Evolutionary conservation across 2,329 filamentous ascomycete species (phyloP), one percentile per base, ranked within the genome.

Genomic region (Elsinoe arachidis): DNA sequence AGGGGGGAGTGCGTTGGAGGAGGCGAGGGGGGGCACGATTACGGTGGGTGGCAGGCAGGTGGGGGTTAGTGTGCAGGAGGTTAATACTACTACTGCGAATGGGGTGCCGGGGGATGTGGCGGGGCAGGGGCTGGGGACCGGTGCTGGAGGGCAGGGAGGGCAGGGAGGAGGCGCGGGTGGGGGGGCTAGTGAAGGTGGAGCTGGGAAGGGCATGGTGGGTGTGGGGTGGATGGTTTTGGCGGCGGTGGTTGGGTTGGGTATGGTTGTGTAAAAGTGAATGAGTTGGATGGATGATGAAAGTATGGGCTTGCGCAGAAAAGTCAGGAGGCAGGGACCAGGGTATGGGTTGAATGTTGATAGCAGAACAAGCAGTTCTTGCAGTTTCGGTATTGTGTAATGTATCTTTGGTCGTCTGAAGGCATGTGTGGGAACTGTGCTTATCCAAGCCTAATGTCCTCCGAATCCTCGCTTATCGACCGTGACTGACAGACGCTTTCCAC

Each of bases 101-200:
- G 54, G 54, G 9, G 54, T 47, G 30, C 54, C 54, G 41, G 19
- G 39, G 14, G 10, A 21, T 34, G 54, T 49, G 7, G 43, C 43
- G 17, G 43, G 38, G 11, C 2, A 46, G 26, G 41, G 54, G 30
- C 21, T 46, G 15, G 17, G 12, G 19, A 46, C 17, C 1, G 10
- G 37, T 2, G 19, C 33, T 39, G 34, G 34, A 39, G 37, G 51
- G 14, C 14, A 15, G 7, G 37, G 51, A 12, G 49, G 49, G 15
- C 9, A 33, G 19, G 37, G 38, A 23, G 23, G 19, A 12, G 37
- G 47, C 3, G 7, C 26, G 9, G 33, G 47, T 34, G 47, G 15
- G 15, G 37, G 53, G 6, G 35, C 26, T 9, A 55, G 53, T 23
- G 37, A 19, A 15, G 44, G 23, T 35, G 37, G 15, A 6, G 49